A percentile compares a stretch with the other conserved stretches of the same genome.
Conservation (phyloP, 2,329 filamentous ascomycete genomes). For the Graphilbum sp. region DNA sequence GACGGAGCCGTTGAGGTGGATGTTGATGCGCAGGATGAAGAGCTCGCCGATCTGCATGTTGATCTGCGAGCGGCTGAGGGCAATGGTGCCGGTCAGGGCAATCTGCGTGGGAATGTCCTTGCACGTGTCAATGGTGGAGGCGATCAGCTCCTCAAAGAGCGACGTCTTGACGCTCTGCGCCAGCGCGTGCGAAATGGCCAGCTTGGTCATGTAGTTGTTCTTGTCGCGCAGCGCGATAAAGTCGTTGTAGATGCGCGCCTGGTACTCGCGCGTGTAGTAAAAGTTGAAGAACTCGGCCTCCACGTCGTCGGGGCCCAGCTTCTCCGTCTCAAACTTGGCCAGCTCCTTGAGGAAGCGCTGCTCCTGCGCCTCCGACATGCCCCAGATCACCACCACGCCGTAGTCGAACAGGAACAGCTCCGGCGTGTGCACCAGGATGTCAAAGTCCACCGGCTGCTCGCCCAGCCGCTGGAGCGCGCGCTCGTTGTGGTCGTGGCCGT, state of each 20-base stretch:
- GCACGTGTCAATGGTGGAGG: constrained; percentile 82
- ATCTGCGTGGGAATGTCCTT: constrained; percentile 90
- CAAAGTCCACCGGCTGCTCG: constrained; percentile 45
- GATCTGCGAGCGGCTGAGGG: constrained; percentile 74
- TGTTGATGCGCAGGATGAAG: constrained; percentile 94
- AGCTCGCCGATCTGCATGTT: constrained; percentile 99
- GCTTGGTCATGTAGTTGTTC: constrained; percentile 93
- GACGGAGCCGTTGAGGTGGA: constrained; percentile 91
- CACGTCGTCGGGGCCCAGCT: constrained; percentile 72
- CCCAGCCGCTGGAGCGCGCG: constrained; percentile 4
- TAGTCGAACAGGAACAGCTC: constrained; percentile 97
- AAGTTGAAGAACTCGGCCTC: constrained; percentile 98
- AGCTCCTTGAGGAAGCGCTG: constrained; percentile 85
- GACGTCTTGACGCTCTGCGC: constrained; percentile 97
- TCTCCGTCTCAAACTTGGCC: constrained; percentile 83
- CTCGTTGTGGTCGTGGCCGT: not conserved
- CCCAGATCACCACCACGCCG: constrained; percentile 95
- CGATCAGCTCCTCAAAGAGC: constrained; percentile 87
- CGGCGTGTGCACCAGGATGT: constrained; percentile 76
- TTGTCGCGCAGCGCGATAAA: constrained; percentile 93
- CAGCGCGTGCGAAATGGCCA: constrained; percentile 89
- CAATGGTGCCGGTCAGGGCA: constrained; percentile 80
- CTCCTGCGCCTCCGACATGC: constrained; percentile 84
- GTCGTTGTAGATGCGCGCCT: constrained; percentile 97
- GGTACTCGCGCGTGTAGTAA: constrained; percentile 96